phyloP scores from a whole-genome alignment of 176 grass and related monocot species.

The Poa annua region DNA sequence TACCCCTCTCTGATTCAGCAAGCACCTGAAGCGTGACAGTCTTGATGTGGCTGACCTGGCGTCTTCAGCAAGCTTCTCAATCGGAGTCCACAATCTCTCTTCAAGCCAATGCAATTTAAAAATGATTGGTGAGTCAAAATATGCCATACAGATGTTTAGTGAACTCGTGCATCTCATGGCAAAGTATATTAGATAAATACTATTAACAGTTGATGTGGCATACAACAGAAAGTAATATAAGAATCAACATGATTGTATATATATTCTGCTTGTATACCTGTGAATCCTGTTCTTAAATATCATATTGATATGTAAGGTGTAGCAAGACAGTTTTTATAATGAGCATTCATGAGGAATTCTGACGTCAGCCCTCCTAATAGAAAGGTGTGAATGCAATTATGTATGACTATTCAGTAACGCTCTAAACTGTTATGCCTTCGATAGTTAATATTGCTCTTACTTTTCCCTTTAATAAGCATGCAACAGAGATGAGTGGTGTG shows the following conservation, averaged over 20 bases:
- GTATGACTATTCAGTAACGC: conserved; percentile 24
- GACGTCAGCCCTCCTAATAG: not conserved
- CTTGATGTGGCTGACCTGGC: conserved; percentile 64
- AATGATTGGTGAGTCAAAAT: conserved; percentile 49
- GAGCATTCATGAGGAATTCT: conserved; percentile 20
- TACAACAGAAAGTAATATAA: conserved; percentile 27
- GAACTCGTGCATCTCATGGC: conserved; percentile 25
- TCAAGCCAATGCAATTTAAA: conserved; percentile 47
- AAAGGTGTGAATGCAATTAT: conserved; percentile 17
- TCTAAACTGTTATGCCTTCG: conserved; percentile 4
- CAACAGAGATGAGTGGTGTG: not conserved
- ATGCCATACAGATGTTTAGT: conserved; percentile 4
- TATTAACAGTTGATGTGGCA: not conserved
- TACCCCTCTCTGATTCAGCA: conserved; percentile 91
- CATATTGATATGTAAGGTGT: conserved; percentile 12
- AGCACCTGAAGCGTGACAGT: conserved; percentile 90
- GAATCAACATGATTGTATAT: conserved; percentile 1
- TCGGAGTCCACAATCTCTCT: conserved; percentile 85
- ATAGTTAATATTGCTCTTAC: conserved; percentile 19
- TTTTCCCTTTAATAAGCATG: conserved; percentile 16
- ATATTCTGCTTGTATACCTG: conserved; percentile 19
- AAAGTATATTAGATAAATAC: conserved; percentile 22
- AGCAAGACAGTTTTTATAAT: not conserved
- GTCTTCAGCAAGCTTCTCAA: conserved; percentile 63
- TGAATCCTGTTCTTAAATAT: conserved; percentile 35